Evolutionary conservation across 306 rosid species (phyloP).

Genomic region (Prunus dulcis): DNA sequence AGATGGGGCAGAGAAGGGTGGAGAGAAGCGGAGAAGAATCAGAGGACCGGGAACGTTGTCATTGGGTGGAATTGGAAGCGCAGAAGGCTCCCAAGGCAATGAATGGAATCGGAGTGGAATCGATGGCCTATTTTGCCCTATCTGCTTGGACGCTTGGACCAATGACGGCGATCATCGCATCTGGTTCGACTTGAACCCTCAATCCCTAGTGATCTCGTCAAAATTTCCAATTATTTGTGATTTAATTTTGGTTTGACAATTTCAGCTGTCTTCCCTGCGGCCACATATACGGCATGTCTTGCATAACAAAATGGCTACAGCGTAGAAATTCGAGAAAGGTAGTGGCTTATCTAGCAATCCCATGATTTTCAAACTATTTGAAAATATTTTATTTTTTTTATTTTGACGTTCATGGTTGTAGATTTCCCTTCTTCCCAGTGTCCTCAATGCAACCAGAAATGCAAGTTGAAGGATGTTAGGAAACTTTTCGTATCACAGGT

Average conservation of each 20-base stretch:
- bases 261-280: conserved; percentile 54
- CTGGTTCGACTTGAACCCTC: conserved; percentile 39
- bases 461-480: conserved; percentile 68
- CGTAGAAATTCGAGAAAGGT: conserved; percentile 59
- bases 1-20: conserved; percentile 31
- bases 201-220: no score
- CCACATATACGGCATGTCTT: conserved; percentile 53
- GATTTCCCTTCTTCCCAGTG: conserved; percentile 38
- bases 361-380: background rate
- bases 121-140: conserved; percentile 74
- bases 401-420: background rate
- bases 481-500: conserved; percentile 65
- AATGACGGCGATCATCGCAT: conserved; percentile 58
- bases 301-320: conserved; percentile 6
- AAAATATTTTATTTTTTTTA: background rate
- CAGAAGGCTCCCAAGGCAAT: conserved; percentile 38
- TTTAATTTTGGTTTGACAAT: background rate
- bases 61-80: conserved; percentile 13
- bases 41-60: conserved; percentile 47
- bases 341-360: background rate
- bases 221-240: background rate
- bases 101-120: conserved; percentile 46
- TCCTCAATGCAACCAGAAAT: conserved; percentile 79
- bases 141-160: conserved; percentile 86
- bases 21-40: conserved; percentile 59